Evolutionary conservation across 2,329 filamentous ascomycete species (phyloP).

Genomic region (Botryotinia globosa): DNA sequence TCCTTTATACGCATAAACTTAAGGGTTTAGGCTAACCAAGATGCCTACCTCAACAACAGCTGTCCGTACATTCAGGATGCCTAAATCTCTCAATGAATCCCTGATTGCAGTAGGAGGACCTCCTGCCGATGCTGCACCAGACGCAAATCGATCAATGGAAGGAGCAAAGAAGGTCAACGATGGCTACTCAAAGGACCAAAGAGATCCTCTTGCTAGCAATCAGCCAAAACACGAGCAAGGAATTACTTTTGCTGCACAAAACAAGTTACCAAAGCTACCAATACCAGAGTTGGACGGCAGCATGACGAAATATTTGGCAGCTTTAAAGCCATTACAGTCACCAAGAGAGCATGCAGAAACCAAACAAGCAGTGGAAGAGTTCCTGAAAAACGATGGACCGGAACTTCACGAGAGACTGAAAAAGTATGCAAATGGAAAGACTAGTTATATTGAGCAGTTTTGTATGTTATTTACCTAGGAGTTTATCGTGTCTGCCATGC

Average conservation of each 20-base stretch:
- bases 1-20: constrained; percentile 63
- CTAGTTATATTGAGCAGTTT: constrained; percentile 98
- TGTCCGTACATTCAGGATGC: constrained; percentile 69
- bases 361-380: constrained; percentile 75
- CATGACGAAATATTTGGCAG: constrained; percentile 74
- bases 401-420: constrained; percentile 85
- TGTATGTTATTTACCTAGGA: constrained; percentile 58
- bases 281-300: constrained; percentile 84
- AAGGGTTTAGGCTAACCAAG: constrained; percentile 46
- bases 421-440: constrained; percentile 84
- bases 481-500: constrained; percentile 7
- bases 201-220: constrained; percentile 46
- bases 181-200: constrained; percentile 47
- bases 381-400: constrained; percentile 76
- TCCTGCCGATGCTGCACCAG: constrained; percentile 23
- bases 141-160: constrained; percentile 43
- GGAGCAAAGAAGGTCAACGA: constrained; percentile 53
- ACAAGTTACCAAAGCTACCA: constrained; percentile 84
- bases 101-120: constrained; percentile 47
- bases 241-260: constrained; percentile 86
- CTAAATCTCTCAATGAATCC: constrained; percentile 70
- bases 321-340: constrained; percentile 77
- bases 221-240: constrained; percentile 55
- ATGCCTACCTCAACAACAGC: constrained; percentile 60
- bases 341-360: constrained; percentile 81